Conservation (phyloP, 2,329 filamentous ascomycete species). For the Lecanosticta acicola region DNA sequence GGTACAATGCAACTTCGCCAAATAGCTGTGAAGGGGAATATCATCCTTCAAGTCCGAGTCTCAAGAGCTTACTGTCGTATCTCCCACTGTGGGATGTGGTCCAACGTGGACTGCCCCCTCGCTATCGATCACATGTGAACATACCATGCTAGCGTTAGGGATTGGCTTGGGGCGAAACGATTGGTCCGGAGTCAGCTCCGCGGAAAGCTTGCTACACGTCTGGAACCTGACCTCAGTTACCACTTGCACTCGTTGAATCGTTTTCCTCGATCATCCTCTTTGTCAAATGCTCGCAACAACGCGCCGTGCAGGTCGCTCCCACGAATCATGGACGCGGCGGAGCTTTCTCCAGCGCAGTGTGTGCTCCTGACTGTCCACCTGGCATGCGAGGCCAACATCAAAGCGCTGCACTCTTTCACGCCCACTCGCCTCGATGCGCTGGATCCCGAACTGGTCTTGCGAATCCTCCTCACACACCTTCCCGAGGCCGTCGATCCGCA, state of each 20-base stretch:
- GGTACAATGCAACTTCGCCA: too few species aligned
- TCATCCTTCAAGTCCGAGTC: too few species aligned
- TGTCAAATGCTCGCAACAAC: not conserved
- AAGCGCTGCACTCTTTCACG: constrained; percentile 56
- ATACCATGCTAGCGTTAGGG: too few species aligned
- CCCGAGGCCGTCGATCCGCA: constrained; percentile 63
- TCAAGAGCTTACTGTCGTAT: too few species aligned
- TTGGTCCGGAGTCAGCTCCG: not conserved
- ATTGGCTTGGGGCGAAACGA: too few species aligned
- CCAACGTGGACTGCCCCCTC: too few species aligned
- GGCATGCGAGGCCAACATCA: constrained; percentile 60
- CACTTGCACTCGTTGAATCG: not conserved
- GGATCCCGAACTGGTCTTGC: constrained; percentile 59
- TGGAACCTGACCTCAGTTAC: too few species aligned
- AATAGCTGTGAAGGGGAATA: too few species aligned
- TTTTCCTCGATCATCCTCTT: not conserved
- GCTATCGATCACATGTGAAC: too few species aligned
- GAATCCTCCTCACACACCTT: constrained; percentile 69
- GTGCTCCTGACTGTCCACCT: constrained; percentile 68
- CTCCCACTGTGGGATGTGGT: too few species aligned
- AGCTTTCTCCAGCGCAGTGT: constrained; percentile 61
- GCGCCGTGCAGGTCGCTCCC: not conserved
- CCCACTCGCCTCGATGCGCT: constrained; percentile 54
- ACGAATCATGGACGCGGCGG: constrained; percentile 22
- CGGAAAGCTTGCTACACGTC: not conserved